Evolutionary conservation across 176 grass and related monocot species (phyloP).

Genomic region (Saccharum officinarum): DNA sequence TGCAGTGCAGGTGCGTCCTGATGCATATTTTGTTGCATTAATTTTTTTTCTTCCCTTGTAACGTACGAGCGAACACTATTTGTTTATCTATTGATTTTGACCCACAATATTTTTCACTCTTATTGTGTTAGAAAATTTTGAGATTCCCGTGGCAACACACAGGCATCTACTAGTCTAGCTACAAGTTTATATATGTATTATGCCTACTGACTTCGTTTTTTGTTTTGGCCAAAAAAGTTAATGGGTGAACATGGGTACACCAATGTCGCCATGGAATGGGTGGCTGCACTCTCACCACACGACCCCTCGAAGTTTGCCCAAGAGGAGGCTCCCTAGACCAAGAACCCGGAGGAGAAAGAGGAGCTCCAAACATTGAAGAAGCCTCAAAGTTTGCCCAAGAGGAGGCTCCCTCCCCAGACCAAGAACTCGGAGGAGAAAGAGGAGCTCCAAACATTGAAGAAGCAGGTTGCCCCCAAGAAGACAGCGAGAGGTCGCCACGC

Average conservation of each 20-base stretch:
- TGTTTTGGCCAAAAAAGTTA: not conserved
- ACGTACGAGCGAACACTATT: no score
- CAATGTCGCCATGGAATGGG: constrained; percentile 21
- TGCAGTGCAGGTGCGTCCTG: no score
- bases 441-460: constrained; percentile 19
- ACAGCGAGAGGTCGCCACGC: not conserved
- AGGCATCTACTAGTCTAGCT: no score
- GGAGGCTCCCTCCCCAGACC: not conserved
- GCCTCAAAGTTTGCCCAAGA: not conserved
- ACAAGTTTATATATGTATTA: no score
- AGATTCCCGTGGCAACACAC: no score
- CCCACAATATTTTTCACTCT: no score
- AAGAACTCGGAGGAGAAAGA: not conserved
- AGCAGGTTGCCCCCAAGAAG: not conserved
- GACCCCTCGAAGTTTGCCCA: not conserved
- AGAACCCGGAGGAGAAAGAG: not conserved
- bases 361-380: not conserved
- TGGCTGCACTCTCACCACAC: constrained; percentile 22
- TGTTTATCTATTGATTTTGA: no score
- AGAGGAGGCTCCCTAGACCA: not conserved
- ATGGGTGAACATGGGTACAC: not conserved
- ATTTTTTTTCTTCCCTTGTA: no score
- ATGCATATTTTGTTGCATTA: no score
- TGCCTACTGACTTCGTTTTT: not conserved
- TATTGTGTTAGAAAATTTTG: no score